Percentiles rank a stretch among this genome's conserved stretches.
These are phyloP conservation scores for Podaxis sp. DNA, from an alignment of 768 basidiomycete genomes.

Conservation along the genomic window DNA sequence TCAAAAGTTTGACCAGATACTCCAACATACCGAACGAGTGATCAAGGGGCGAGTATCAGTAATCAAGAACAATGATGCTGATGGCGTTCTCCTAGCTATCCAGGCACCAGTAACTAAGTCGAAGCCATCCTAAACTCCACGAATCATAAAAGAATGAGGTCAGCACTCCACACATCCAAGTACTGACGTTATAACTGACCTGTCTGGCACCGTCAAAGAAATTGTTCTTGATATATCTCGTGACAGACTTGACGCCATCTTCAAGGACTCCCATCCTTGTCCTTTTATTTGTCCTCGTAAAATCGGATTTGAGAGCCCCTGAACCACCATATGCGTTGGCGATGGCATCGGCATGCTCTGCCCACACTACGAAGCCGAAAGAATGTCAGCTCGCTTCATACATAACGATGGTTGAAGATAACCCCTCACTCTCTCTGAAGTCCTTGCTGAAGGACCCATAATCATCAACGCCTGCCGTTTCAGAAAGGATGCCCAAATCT, in stretches of 20 bases:
- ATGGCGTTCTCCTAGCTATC: constrained; percentile 75
- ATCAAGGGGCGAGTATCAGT: constrained; percentile 78
- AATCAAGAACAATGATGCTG: constrained; percentile 66
- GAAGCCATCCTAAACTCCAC: constrained; percentile 72
- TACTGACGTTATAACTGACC: constrained; percentile 30
- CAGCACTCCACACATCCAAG: not conserved
- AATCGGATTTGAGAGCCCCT: constrained; percentile 94
- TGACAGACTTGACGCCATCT: constrained; percentile 80
- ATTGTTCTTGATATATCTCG: constrained; percentile 93
- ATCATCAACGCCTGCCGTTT: constrained; percentile 73
- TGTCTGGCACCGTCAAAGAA: constrained; percentile 94
- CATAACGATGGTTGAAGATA: not conserved
- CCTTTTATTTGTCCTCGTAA: constrained; percentile 89
- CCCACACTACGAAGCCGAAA: constrained; percentile 69
- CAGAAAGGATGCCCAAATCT: constrained; percentile 64
- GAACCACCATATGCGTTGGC: constrained; percentile 91
- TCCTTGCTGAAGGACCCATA: constrained; percentile 75
- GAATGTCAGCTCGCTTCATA: not conserved
- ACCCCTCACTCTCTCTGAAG: constrained; percentile 78
- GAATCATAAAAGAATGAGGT: not conserved
- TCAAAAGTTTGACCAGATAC: not conserved
- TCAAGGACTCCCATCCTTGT: constrained; percentile 75
- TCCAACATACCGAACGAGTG: constrained; percentile 68
- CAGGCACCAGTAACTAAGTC: constrained; percentile 92
- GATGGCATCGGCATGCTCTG: constrained; percentile 91